phyloP scores from a whole-genome alignment of 2,329 filamentous ascomycete genomes.

The Fusarium goolgardi region DNA sequence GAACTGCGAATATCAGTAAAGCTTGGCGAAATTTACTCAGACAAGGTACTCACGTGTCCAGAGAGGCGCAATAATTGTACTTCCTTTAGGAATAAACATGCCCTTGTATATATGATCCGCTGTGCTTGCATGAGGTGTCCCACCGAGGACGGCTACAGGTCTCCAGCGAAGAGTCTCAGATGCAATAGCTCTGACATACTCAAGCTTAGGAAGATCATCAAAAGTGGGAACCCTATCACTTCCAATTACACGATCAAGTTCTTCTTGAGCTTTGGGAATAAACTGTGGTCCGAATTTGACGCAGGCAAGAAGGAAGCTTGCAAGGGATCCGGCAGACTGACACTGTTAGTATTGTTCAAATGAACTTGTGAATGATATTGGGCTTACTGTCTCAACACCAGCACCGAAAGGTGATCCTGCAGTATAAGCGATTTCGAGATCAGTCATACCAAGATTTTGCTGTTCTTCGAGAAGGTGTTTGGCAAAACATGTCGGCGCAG shows the following conservation, averaged over 20 bases:
- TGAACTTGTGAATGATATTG: fast-evolving
- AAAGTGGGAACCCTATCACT: constrained; percentile 52
- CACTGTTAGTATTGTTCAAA: fast-evolving
- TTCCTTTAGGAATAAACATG: constrained; percentile 59
- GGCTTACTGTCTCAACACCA: constrained; percentile 56
- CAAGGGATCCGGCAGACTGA: constrained; percentile 60
- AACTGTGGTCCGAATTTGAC: constrained; percentile 62
- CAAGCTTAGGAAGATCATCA: constrained; percentile 50
- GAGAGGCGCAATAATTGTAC: constrained; percentile 56
- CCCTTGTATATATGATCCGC: constrained; percentile 55
- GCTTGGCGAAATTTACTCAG: fast-evolving
- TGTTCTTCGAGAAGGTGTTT: constrained; percentile 57
- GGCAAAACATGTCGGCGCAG: constrained; percentile 56
- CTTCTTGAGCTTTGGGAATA: constrained; percentile 56
- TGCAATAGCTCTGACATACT: constrained; percentile 53
- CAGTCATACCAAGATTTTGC: constrained; percentile 54
- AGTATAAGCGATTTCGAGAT: constrained; percentile 58
- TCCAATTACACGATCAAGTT: constrained; percentile 56
- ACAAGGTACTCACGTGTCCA: constrained; percentile 54
- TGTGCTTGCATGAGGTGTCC: constrained; percentile 61
- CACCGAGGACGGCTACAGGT: constrained; percentile 56
- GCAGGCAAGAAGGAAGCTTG: constrained; percentile 65
- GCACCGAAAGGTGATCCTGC: constrained; percentile 60
- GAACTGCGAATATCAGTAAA: constrained; percentile 43
- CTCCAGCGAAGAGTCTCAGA: constrained; percentile 57